phyloP scores from a whole-genome alignment of 768 basidiomycete genomes.

The Collybiopsis luxurians region DNA sequence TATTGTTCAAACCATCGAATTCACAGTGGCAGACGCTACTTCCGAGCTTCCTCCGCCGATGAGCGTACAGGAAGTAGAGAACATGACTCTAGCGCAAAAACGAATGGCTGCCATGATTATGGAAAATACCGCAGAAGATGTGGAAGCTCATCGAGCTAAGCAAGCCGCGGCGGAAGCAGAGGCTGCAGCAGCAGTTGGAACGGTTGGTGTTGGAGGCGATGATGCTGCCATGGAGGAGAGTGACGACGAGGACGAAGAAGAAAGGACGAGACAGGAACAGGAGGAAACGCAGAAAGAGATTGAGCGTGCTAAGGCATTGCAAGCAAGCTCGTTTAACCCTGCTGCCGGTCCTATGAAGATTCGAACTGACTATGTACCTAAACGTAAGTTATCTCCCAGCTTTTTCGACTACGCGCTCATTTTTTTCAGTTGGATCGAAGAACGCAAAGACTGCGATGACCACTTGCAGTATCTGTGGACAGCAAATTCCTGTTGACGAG shows the following conservation, averaged over 20 bases:
- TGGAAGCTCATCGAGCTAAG: constrained; percentile 76
- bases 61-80: constrained; percentile 92
- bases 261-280: constrained; percentile 63
- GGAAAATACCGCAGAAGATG: constrained; percentile 88
- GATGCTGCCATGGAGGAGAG: constrained; percentile 86
- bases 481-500: constrained; percentile 94
- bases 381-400: constrained; percentile 52
- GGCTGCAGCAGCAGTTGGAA: constrained; percentile 76
- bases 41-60: constrained; percentile 96
- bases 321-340: constrained; percentile 59
- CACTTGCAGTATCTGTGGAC: constrained; percentile 92
- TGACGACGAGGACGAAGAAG: constrained; percentile 73
- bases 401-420: constrained; percentile 6
- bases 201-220: constrained; percentile 50
- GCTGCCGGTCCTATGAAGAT: constrained; percentile 89
- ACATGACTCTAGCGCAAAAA: constrained; percentile 96
- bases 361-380: constrained; percentile 94
- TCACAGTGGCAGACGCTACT: constrained; percentile 87
- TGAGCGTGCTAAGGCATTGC: constrained; percentile 76
- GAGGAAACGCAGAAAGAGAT: constrained; percentile 69
- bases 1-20: constrained; percentile 97
- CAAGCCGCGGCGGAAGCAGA: constrained; percentile 87
- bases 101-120: constrained; percentile 98
- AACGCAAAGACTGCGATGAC: constrained; percentile 70
- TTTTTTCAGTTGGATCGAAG: constrained; percentile 59